These are phyloP conservation scores for Penicillium flavigenum DNA, from an alignment of 495 filamentous ascomycete species.

Conservation along the genomic window DNA sequence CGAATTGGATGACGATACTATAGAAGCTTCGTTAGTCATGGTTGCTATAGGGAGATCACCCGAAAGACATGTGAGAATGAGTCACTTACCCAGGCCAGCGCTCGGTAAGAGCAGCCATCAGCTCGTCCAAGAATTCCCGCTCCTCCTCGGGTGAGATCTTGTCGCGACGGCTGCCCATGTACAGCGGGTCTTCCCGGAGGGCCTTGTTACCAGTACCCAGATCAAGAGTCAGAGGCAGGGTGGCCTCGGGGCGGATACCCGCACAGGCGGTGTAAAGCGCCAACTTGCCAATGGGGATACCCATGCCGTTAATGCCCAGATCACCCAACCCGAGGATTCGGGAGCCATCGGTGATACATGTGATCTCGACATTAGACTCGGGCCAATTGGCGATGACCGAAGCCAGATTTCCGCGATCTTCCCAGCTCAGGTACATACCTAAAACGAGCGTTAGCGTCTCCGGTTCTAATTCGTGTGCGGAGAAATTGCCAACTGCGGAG, in stretches of 20 bases:
- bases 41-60: constrained; percentile 12
- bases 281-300: constrained; percentile 94
- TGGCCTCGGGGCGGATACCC: constrained; percentile 89
- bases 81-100: constrained; percentile 71
- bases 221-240: constrained; percentile 88
- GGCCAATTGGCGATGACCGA: constrained; percentile 90
- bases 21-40: constrained; percentile 24
- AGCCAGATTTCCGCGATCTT: constrained; percentile 79
- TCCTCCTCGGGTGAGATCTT: constrained; percentile 80
- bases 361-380: constrained; percentile 83
- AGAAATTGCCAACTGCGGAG: neutral
- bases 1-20: constrained; percentile 94
- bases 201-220: constrained; percentile 87
- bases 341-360: constrained; percentile 94
- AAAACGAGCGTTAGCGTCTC: constrained; percentile 25
- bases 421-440: constrained; percentile 87
- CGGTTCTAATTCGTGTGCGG: constrained; percentile 29
- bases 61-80: constrained; percentile 19
- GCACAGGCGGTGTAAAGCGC: constrained; percentile 94
- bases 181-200: constrained; percentile 87
- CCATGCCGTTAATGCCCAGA: constrained; percentile 95
- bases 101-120: constrained; percentile 89
- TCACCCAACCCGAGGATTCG: constrained; percentile 95
- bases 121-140: constrained; percentile 92
- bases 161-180: constrained; percentile 82